A percentile compares a stretch with the other conserved stretches of the same genome.
Conservation (phyloP, 2,329 filamentous ascomycete genomes). For the Aspergillus carbonarius region DNA sequence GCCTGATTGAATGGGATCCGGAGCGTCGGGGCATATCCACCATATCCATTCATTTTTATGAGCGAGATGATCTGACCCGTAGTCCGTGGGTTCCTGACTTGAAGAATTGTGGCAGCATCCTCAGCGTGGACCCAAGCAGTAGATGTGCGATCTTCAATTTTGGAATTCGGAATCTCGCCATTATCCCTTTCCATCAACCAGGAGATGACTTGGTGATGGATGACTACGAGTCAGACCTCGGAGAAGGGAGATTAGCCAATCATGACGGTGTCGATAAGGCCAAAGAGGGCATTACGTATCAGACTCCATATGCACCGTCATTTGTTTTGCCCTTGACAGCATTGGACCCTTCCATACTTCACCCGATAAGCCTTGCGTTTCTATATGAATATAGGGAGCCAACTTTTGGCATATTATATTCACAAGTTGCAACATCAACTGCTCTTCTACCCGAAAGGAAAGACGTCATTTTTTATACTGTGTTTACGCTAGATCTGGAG, state of each 20-base stretch:
- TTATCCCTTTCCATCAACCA: conserved; percentile 83
- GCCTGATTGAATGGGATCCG: conserved; percentile 90
- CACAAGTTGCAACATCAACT: conserved; percentile 69
- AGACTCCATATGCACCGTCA: conserved; percentile 79
- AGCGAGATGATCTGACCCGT: conserved; percentile 82
- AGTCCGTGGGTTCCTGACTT: conserved; percentile 79
- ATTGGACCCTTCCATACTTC: conserved; percentile 80
- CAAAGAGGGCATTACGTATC: conserved; percentile 37
- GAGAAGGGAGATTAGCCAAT: conserved; percentile 60
- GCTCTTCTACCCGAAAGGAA: conserved; percentile 73
- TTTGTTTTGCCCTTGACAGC: conserved; percentile 90
- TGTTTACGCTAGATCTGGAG: conserved; percentile 91
- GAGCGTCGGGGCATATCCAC: conserved; percentile 76
- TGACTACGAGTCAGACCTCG: conserved; percentile 81
- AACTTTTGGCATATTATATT: conserved; percentile 91
- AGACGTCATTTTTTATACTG: conserved; percentile 85
- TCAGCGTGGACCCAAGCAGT: conserved; percentile 86
- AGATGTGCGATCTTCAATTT: conserved; percentile 95
- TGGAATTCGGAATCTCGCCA: conserved; percentile 81
- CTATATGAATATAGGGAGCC: conserved; percentile 96
- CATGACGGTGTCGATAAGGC: conserved; percentile 35
- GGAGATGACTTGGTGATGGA: conserved; percentile 89
- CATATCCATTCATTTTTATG: conserved; percentile 96
- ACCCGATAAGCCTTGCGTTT: conserved; percentile 89
- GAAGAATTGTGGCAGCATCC: conserved; percentile 72